phyloP scores from a whole-genome alignment of 2,329 filamentous ascomycete genomes.

The Pestalotiopsis fici region DNA sequence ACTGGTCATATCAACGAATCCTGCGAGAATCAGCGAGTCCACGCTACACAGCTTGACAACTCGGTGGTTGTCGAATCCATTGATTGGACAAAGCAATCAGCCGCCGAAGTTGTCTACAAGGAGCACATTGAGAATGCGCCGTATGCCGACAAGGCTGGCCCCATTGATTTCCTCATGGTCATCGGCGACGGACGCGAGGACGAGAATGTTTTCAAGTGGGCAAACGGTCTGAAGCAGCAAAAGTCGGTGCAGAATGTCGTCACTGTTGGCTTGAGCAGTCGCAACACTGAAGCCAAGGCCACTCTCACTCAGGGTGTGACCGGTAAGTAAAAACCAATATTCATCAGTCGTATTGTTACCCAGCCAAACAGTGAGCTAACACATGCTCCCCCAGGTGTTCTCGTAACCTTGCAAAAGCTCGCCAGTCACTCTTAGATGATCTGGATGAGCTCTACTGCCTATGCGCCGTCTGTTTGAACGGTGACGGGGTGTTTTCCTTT shows the following conservation, averaged over 20 bases:
- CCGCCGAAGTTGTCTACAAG: constrained; percentile 73
- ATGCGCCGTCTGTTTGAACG: neutral
- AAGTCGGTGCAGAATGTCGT: constrained; percentile 68
- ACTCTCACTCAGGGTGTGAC: constrained; percentile 91
- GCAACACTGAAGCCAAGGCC: constrained; percentile 84
- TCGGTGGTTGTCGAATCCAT: constrained; percentile 83
- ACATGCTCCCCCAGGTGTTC: constrained; percentile 38
- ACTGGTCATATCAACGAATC: constrained; percentile 95
- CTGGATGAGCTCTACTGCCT: neutral
- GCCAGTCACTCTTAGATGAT: constrained; percentile 36
- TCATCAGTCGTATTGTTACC: constrained; percentile 8
- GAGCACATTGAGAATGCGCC: constrained; percentile 44
- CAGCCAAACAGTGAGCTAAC: constrained; percentile 12
- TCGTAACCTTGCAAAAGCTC: constrained; percentile 54
- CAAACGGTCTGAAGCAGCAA: constrained; percentile 69
- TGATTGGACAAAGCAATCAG: constrained; percentile 86
- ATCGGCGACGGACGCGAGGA: constrained; percentile 91
- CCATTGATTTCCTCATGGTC: constrained; percentile 84
- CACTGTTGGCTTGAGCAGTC: constrained; percentile 82
- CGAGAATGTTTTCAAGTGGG: constrained; percentile 93
- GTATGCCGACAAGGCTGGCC: constrained; percentile 29
- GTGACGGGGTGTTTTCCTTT: neutral
- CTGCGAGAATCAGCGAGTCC: constrained; percentile 79
- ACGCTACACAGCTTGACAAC: constrained; percentile 78
- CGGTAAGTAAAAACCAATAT: constrained; percentile 55